Evolutionary conservation across 192 early-diverging fungal species (phyloP), one percentile per base, ranked within the genome.

Genomic region (Backusella westeae): DNA sequence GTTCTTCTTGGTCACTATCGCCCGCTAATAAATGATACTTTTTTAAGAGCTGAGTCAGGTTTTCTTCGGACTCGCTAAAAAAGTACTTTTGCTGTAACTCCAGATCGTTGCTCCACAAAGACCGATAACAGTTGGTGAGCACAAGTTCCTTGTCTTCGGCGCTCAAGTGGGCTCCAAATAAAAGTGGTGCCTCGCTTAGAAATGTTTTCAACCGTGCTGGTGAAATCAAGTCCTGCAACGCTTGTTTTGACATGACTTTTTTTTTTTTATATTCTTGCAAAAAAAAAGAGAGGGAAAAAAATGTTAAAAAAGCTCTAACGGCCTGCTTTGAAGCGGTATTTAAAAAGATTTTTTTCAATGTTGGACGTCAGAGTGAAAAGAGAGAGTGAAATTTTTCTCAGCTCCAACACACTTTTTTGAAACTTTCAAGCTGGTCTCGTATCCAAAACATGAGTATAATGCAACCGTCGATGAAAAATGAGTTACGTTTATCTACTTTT

Each of bases 61-160:
- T 63, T 10, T 63, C 56, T 23, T 63, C 56, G 9, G 44, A 63
- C 38, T 75, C 70, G 21, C 38, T 77, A 49, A 81, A 81, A 49
- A 81, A 81, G 42, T 81, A 81, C n/a, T 65, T 69, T 67, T 81
- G 72, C 72, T 75, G 53, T 56, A 59, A 75, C 10, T 66, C 76
- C 10, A 67, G 49, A 56, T 78, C 70, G 32, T 81, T 75, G 59
- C 72, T 71, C 80, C 80, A 81, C 44, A 81, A 59, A 34, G 80
- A 42, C 38, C 77, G 76, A 53, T 78, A 81, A 21, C 80, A 81
- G 34, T 78, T 77, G 21, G 77, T 75, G 6, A 81, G 44, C 23
- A 81, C 67, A 12, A 56, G 52, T 34, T 74, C 36, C 53, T 81
- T 39, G 3, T 52, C 59, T 41, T 38, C 34, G 1, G 36, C 17